These are phyloP conservation scores for Baeospora myosura DNA, from an alignment of 1,284 basidiomycete genomes.

Conservation along the genomic window DNA sequence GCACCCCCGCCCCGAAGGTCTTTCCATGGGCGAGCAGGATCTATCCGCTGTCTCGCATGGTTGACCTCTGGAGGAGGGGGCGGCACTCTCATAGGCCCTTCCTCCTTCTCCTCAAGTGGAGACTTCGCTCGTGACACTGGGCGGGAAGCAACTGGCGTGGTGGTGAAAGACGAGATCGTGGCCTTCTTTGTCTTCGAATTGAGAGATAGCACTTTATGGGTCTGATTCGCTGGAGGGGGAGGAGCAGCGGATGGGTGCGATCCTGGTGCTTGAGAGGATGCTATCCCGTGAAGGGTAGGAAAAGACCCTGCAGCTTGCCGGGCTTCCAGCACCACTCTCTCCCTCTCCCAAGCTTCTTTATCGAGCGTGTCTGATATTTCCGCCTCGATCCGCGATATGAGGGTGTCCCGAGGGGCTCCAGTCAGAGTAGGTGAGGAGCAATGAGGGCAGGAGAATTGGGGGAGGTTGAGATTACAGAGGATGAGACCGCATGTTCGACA, in stretches of 20 bases:
- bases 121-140: slow-evolving; percentile 25
- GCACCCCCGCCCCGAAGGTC: slow-evolving; percentile 30
- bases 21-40: slow-evolving; percentile 38
- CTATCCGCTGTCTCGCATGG: slow-evolving; percentile 22
- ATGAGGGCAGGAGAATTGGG: slow-evolving; percentile 50
- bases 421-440: slow-evolving; percentile 38
- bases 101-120: slow-evolving; percentile 23
- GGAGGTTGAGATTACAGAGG: slow-evolving; percentile 51
- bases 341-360: slow-evolving; percentile 41
- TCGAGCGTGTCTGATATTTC: slow-evolving; percentile 36
- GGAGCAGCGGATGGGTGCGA: slow-evolving; percentile 13
- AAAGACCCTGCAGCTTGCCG: slow-evolving; percentile 52
- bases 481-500: slow-evolving; percentile 56
- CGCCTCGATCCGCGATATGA: slow-evolving; percentile 36
- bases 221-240: slow-evolving; percentile 18
- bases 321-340: slow-evolving; percentile 38
- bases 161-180: slow-evolving; percentile 42
- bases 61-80: slow-evolving; percentile 33
- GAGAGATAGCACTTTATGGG: slow-evolving; percentile 56
- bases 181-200: slow-evolving; percentile 45
- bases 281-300: slow-evolving; percentile 42
- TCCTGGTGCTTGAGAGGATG: too few relatives aligned
- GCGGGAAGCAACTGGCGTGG: slow-evolving; percentile 28
- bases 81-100: slow-evolving; percentile 31
- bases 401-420: slow-evolving; percentile 21